Evolutionary conservation across 306 rosid species (phyloP), one percentile per base, ranked within the genome.

Genomic region (Prunus campanulata): DNA sequence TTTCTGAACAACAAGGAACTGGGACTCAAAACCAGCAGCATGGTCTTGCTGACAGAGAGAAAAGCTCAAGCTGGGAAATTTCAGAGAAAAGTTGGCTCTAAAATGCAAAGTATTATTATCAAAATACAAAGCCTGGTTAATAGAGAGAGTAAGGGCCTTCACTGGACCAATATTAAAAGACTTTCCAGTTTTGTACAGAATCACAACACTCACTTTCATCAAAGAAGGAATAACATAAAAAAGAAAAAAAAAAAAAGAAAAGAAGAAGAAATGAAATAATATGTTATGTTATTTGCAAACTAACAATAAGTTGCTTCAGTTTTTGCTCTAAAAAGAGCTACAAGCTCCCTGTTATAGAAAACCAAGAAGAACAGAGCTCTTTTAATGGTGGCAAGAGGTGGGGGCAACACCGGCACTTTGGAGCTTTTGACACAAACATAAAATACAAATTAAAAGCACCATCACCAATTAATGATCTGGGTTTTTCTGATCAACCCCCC

Each of bases 121-220:
- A 61, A 79, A 54, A 71, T 18, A 42, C 56, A 54, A 5, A 49
- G 3, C 70, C 29, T 51, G 72, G 75, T 68, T 72, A 18, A 35
- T 6, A 6, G 16, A 65, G 66, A 72, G 54, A 77, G 44, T 5
- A 6, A 32, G 5, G 7, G 44, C 70, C 71, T 11, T 42, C 8
- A 5, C 64, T 73, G 30, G 22, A 77, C 66, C 57, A 61, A 49
- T 50, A 39, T 44, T 24, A 22, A 55, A 69, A 42, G 51, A 14
- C 70, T 72, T 60, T 2, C 60, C 68, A 39, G 18, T 68, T 74
- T 71, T 67, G 78, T 27, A 77, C 49, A 71, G 73, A 75, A 71
- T 66, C 74, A 55, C 55, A 63, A 48, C 68, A 71, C 79, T 74
- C 71, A 52, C 80, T 79, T 74, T 79, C 77, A 77, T 6, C 68